phyloP scores from a whole-genome alignment of 139 green algal species.

The Diplosphaera chodatii region DNA sequence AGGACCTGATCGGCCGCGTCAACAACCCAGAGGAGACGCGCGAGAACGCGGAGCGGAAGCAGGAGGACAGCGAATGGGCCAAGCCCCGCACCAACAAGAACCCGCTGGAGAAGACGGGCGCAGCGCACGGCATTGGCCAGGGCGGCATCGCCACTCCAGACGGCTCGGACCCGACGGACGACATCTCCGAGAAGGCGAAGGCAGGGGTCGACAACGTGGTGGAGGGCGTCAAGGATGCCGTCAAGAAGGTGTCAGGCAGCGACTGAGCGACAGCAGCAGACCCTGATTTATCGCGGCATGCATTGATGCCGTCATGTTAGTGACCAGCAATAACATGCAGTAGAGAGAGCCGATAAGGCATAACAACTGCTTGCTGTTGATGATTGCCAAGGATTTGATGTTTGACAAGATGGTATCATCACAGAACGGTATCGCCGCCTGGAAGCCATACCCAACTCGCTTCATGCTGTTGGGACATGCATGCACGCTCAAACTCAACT shows the following conservation, averaged over 20 bases:
- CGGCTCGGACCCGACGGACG: not conserved
- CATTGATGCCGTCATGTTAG: too few species aligned
- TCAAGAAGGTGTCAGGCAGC: not conserved
- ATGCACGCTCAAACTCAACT: too few species aligned
- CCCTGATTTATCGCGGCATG: too few species aligned
- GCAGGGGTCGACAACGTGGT: not conserved
- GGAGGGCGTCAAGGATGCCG: not conserved
- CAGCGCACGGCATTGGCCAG: not conserved
- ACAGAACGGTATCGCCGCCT: too few species aligned
- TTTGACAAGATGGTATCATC: too few species aligned
- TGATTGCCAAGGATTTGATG: too few species aligned
- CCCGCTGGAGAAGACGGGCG: not conserved
- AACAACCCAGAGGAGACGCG: not conserved
- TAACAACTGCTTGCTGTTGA: too few species aligned
- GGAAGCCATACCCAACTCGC: too few species aligned
- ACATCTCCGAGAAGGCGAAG: not conserved
- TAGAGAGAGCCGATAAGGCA: too few species aligned
- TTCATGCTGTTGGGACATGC: too few species aligned
- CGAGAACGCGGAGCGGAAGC: not conserved
- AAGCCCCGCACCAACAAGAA: not conserved
- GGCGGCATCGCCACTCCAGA: not conserved
- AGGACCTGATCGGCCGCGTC: not conserved
- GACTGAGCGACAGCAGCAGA: too few species aligned
- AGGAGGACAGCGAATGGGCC: not conserved
- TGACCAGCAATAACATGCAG: too few species aligned